Evolutionary conservation across 2,329 filamentous ascomycete species (phyloP).

Genomic region (Neoscytalidium dimidiatum): DNA sequence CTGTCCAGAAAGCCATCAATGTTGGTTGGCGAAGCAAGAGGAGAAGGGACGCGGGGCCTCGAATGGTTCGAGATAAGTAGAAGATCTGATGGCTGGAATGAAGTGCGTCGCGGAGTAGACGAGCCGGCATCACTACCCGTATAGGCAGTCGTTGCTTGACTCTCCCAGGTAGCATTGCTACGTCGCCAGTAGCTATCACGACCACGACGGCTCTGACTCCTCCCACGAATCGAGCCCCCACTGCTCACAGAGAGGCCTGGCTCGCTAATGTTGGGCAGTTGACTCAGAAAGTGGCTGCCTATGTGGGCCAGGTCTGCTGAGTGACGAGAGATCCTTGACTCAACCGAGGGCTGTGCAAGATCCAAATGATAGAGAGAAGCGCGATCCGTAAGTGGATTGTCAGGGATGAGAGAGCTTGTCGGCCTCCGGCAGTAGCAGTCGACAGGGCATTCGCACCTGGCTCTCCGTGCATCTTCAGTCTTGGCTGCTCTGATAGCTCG

Average conservation of each 20-base stretch:
- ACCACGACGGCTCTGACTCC: background rate
- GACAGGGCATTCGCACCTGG: background rate
- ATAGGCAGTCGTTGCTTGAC: conserved; percentile 4
- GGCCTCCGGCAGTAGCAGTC: conserved; percentile 15
- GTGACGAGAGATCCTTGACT: background rate
- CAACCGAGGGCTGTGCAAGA: conserved; percentile 3
- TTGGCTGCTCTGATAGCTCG: background rate
- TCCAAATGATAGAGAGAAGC: conserved; percentile 13
- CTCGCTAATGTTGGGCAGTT: conserved; percentile 1
- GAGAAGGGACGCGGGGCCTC: conserved; percentile 4
- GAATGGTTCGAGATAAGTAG: background rate
- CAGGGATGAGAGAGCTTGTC: conserved; percentile 9
- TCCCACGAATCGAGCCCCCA: background rate
- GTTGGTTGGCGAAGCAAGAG: background rate
- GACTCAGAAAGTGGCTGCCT: background rate
- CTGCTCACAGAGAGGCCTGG: background rate
- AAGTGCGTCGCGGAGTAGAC: background rate
- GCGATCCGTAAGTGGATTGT: conserved; percentile 5
- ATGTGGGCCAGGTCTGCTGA: background rate
- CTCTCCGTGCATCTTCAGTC: background rate
- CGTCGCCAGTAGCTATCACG: background rate
- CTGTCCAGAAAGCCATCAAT: background rate
- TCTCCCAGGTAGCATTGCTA: conserved; percentile 1
- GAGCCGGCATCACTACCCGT: conserved; percentile 8
- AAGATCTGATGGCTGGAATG: background rate